These are phyloP conservation scores for Colletotrichum tanaceti DNA, from an alignment of 2,329 filamentous ascomycete genomes.

Conservation along the genomic window DNA sequence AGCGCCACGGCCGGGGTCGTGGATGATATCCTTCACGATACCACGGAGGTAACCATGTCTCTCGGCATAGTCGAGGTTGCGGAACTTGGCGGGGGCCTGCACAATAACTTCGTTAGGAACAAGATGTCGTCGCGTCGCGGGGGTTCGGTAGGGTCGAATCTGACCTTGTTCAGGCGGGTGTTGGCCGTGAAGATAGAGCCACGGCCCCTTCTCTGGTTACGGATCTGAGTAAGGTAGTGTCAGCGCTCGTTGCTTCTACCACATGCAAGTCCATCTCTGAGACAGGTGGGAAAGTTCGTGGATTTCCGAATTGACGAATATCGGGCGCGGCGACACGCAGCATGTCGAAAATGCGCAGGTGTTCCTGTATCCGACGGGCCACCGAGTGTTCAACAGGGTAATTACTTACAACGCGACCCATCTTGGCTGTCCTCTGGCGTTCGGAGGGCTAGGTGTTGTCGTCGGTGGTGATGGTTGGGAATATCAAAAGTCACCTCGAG, in stretches of 20 bases:
- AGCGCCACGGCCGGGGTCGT: constrained; percentile 98
- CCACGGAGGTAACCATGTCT: constrained; percentile 97
- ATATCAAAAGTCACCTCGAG: constrained; percentile 16
- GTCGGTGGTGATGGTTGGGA: constrained; percentile 39
- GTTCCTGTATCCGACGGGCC: background rate
- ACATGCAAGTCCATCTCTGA: background rate
- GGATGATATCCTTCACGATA: constrained; percentile 98
- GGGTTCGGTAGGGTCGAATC: constrained; percentile 67
- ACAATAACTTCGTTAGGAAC: constrained; percentile 26
- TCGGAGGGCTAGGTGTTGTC: constrained; percentile 41
- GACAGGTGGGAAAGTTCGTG: constrained; percentile 26
- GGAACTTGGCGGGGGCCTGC: constrained; percentile 78
- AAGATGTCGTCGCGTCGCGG: constrained; percentile 29
- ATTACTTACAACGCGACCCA: constrained; percentile 64
- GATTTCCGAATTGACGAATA: constrained; percentile 23
- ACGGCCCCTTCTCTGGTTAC: constrained; percentile 73
- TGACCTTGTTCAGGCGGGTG: constrained; percentile 91
- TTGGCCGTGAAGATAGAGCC: constrained; percentile 76
- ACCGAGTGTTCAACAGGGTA: constrained; percentile 33
- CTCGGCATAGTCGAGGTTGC: constrained; percentile 95
- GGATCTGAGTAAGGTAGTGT: constrained; percentile 57
- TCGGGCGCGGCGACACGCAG: constrained; percentile 21
- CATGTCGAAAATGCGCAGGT: constrained; percentile 14
- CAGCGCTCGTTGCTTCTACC: constrained; percentile 28
- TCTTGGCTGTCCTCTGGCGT: constrained; percentile 50